Conservation (phyloP, 73 alveolate genomes). For the Stentor coeruleus region DNA sequence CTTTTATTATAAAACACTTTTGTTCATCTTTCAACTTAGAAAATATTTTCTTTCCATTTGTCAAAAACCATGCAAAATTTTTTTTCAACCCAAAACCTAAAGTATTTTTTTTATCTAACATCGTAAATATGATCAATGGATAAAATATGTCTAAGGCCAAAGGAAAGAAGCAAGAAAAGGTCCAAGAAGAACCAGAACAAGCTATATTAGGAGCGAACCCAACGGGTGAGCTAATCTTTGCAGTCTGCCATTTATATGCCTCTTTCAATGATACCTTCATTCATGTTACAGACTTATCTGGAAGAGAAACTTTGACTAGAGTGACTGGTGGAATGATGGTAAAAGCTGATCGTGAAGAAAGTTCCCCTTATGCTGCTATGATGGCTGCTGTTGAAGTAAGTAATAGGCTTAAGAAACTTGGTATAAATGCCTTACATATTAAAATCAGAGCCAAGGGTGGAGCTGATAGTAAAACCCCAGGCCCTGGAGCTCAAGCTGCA, state of each 20-base stretch:
- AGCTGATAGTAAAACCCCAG: slow-evolving; percentile 75
- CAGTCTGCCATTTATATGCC: slow-evolving; percentile 96
- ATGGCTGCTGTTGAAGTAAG: slow-evolving; percentile 97
- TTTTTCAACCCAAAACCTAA: no score
- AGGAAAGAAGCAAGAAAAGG: slow-evolving; percentile 29
- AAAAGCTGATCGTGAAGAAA: slow-evolving; percentile 98
- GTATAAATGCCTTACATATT: slow-evolving; percentile 95
- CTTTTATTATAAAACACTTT: no score
- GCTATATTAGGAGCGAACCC: slow-evolving; percentile 27
- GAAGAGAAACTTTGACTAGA: slow-evolving; percentile 93
- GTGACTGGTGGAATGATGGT: slow-evolving; percentile 99
- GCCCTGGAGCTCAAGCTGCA: slow-evolving; percentile 99
- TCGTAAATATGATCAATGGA: no score
- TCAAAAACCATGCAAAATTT: no score
- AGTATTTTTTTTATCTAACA: no score
- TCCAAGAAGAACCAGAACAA: slow-evolving; percentile 25
- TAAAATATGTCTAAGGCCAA: no score
- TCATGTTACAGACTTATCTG: slow-evolving; percentile 75
- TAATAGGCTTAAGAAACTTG: slow-evolving; percentile 79
- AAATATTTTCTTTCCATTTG: no score
- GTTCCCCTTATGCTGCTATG: slow-evolving; percentile 99
- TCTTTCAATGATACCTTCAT: slow-evolving; percentile 93
- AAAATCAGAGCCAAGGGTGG: slow-evolving; percentile 98
- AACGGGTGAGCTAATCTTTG: slow-evolving; percentile 67
- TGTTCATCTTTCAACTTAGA: no score